phyloP scores from a whole-genome alignment of 441 rosid genomes.

The Adansonia grandidieri region DNA sequence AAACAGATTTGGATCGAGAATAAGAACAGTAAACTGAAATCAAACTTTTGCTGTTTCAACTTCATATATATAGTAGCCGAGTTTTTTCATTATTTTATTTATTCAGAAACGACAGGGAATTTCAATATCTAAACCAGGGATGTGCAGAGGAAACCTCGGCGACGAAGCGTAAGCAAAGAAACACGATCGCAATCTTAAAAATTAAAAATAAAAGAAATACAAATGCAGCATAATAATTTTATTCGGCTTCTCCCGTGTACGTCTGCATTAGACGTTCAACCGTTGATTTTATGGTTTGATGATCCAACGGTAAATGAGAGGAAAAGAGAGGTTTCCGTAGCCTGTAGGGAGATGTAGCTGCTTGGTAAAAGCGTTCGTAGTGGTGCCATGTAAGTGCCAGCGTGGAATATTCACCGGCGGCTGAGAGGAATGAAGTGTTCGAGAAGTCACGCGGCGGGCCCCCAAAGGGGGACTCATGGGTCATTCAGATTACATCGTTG shows the following conservation, averaged over 20 bases:
- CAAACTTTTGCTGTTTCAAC: background rate
- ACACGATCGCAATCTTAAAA: constrained; percentile 15
- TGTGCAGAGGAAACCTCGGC: constrained; percentile 60
- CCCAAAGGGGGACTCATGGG: constrained; percentile 9
- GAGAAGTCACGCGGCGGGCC: constrained; percentile 21
- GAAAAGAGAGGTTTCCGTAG: background rate
- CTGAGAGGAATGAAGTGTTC: constrained; percentile 27
- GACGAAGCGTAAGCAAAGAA: constrained; percentile 57
- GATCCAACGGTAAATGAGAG: background rate
- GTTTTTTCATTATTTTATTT: background rate
- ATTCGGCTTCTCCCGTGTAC: background rate
- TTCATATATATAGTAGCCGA: background rate
- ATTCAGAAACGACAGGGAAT: background rate
- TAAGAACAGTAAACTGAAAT: background rate
- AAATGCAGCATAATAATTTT: background rate
- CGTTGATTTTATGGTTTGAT: background rate
- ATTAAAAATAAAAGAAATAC: background rate
- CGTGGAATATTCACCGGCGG: constrained; percentile 45
- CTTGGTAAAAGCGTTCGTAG: background rate
- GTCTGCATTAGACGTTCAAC: background rate
- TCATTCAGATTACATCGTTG: background rate
- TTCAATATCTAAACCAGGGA: constrained; percentile 16
- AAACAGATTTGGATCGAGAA: background rate
- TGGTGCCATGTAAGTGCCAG: constrained; percentile 37
- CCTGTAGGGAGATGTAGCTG: background rate